These are phyloP conservation scores for Vickermania ingenoplastis DNA, from an alignment of 208 protist genomes.

Conservation along the genomic window DNA sequence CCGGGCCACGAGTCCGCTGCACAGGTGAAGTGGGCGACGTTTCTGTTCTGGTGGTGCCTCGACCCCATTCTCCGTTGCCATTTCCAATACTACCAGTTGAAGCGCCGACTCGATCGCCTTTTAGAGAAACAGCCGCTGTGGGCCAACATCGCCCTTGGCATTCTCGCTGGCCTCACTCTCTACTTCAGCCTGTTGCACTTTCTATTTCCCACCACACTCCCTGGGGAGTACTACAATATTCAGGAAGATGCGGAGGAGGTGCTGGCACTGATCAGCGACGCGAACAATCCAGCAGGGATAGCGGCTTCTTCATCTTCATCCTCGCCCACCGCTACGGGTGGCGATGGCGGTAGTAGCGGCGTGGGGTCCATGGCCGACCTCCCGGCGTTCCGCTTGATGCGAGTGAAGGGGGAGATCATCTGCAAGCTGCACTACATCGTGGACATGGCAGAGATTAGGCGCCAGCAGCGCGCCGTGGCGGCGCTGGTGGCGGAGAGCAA, in stretches of 20 bases:
- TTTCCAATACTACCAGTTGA: conserved; percentile 57
- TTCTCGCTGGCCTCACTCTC: conserved; percentile 45
- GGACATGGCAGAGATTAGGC: conserved; percentile 54
- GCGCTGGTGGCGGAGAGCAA: conserved; percentile 12
- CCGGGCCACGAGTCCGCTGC: conserved; percentile 40
- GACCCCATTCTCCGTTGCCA: conserved; percentile 62
- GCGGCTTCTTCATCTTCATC: no score
- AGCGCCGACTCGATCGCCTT: conserved; percentile 58
- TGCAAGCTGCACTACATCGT: conserved; percentile 50
- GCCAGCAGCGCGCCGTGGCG: conserved; percentile 52
- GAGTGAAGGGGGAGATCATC: conserved; percentile 63
- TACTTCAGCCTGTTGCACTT: conserved; percentile 39
- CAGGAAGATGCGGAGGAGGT: conserved; percentile 54
- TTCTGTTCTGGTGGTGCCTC: conserved; percentile 68
- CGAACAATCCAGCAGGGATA: no score
- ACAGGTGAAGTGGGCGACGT: conserved; percentile 62
- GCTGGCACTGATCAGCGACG: conserved; percentile 39
- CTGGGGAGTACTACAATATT: conserved; percentile 30
- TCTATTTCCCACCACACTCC: conserved; percentile 22
- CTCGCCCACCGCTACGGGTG: background rate
- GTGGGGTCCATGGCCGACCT: conserved; percentile 34
- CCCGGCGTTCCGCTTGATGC: conserved; percentile 62
- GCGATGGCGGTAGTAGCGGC: background rate
- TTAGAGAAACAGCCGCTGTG: conserved; percentile 61
- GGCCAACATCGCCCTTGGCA: conserved; percentile 43